Evolutionary conservation across 1,284 basidiomycete species (phyloP).

Genomic region (Blastosporella zonata): DNA sequence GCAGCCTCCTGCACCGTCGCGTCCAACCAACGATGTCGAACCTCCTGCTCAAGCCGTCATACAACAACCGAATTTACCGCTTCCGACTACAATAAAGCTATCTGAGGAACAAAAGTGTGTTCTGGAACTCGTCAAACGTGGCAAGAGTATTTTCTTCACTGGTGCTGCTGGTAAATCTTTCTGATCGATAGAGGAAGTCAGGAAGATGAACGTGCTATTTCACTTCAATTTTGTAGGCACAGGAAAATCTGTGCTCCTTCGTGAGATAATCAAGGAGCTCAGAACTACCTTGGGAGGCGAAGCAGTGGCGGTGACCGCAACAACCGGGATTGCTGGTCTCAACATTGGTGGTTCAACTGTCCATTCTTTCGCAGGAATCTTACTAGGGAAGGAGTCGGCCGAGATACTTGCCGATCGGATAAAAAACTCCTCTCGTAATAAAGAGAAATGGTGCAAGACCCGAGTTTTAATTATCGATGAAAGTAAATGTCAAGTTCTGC

Average conservation of each 20-base stretch:
- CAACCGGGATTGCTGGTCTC: slow-evolving; percentile 86
- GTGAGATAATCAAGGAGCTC: slow-evolving; percentile 69
- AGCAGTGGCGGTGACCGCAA: slow-evolving; percentile 77
- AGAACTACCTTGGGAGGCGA: slow-evolving; percentile 43
- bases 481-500: slow-evolving; percentile 45
- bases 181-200: slow-evolving; percentile 38
- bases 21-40: neutral
- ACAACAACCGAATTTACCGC: neutral
- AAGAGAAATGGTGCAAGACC: slow-evolving; percentile 68
- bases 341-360: slow-evolving; percentile 87
- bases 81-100: slow-evolving; percentile 11
- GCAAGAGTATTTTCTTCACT: slow-evolving; percentile 64
- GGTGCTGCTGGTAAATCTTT: slow-evolving; percentile 62
- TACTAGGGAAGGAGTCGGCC: slow-evolving; percentile 64
- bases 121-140: slow-evolving; percentile 26
- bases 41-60: neutral
- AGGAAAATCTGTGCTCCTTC: slow-evolving; percentile 85
- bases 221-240: slow-evolving; percentile 54
- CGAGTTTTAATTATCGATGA: slow-evolving; percentile 86
- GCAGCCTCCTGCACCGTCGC: neutral
- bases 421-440: slow-evolving; percentile 39
- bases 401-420: slow-evolving; percentile 58
- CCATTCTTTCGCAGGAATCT: slow-evolving; percentile 86
- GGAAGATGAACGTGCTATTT: slow-evolving; percentile 16
- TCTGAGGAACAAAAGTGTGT: slow-evolving; percentile 32